Conservation (phyloP, 345 rosid species). For the Rhizophora mangle region DNA sequence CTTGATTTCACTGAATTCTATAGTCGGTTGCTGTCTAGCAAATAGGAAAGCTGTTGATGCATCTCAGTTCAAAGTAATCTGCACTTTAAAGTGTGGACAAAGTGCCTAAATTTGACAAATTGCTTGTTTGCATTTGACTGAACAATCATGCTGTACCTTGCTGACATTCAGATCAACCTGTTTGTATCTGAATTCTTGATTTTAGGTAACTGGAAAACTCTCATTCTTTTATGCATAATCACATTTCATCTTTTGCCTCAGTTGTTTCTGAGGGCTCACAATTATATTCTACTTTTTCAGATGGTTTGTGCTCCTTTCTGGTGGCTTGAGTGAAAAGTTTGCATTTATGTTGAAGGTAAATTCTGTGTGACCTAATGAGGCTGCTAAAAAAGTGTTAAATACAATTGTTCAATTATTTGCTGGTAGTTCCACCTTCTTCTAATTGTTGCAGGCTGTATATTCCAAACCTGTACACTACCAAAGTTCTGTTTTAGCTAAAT, state of each 20-base stretch:
- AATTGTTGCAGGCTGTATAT: slow-evolving; percentile 14
- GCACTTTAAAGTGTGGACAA: slow-evolving; percentile 10
- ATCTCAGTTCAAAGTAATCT: slow-evolving; percentile 12
- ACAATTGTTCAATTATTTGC: slow-evolving; percentile 21
- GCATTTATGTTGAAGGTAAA: slow-evolving; percentile 30
- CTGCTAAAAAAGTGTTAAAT: slow-evolving; percentile 25
- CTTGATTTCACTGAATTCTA: slow-evolving; percentile 95
- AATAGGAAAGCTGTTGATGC: slow-evolving; percentile 32
- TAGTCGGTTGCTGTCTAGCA: slow-evolving; percentile 48
- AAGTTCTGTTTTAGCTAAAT: slow-evolving; percentile 24
- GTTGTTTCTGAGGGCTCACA: slow-evolving; percentile 4
- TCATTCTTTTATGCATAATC: background rate
- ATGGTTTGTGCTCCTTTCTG: slow-evolving; percentile 28
- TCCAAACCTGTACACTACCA: slow-evolving; percentile 27
- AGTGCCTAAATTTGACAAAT: slow-evolving; percentile 10
- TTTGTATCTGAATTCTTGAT: slow-evolving; percentile 23
- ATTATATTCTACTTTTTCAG: slow-evolving; percentile 30
- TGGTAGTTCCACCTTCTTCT: slow-evolving; percentile 17
- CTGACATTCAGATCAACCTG: slow-evolving; percentile 26
- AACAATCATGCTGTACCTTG: slow-evolving; percentile 20
- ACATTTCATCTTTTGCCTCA: background rate
- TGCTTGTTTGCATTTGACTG: slow-evolving; percentile 18
- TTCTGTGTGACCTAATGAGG: slow-evolving; percentile 24
- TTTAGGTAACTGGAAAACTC: slow-evolving; percentile 32
- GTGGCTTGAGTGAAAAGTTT: slow-evolving; percentile 32